These are phyloP conservation scores for Naegleria gruberi DNA, from an alignment of 208 protist genomes.

Conservation along the genomic window DNA sequence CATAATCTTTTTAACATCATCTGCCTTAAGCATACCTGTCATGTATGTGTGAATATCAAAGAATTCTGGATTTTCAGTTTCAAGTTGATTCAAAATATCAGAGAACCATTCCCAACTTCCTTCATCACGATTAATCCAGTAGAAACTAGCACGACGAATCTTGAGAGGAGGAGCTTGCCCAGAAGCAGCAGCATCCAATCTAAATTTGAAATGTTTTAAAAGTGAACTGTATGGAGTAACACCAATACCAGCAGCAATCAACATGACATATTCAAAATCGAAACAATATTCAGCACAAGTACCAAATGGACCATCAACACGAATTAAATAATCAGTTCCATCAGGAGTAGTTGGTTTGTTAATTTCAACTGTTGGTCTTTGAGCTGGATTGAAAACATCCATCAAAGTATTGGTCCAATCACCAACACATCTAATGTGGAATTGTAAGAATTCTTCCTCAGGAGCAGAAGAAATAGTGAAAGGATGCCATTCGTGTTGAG, in stretches of 20 bases:
- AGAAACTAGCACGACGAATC: constrained; percentile 15
- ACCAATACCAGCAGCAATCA: constrained; percentile 60
- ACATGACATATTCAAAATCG: constrained; percentile 47
- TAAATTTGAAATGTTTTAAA: constrained; percentile 49
- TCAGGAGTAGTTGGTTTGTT: constrained; percentile 3
- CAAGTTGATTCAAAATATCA: constrained; percentile 3
- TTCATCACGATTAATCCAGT: constrained; percentile 25
- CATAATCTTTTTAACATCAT: constrained; percentile 12
- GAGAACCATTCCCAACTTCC: constrained; percentile 22
- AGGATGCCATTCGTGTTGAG: constrained; percentile 65
- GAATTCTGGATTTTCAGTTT: background rate
- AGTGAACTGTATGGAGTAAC: constrained; percentile 60
- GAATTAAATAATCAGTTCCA: constrained; percentile 33
- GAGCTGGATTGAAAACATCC: background rate
- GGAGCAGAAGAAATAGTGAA: constrained; percentile 68
- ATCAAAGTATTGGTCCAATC: constrained; percentile 20
- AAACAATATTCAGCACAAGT: constrained; percentile 54
- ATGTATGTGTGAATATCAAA: constrained; percentile 22
- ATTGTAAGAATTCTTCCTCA: constrained; percentile 38
- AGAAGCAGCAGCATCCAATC: background rate
- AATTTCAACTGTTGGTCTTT: background rate
- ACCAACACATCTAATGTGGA: constrained; percentile 42
- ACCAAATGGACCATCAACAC: constrained; percentile 61
- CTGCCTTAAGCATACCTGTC: constrained; percentile 8
- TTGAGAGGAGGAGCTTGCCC: background rate